Conservation (phyloP, 2,329 filamentous ascomycete species). For the Colletotrichum magnum region DNA sequence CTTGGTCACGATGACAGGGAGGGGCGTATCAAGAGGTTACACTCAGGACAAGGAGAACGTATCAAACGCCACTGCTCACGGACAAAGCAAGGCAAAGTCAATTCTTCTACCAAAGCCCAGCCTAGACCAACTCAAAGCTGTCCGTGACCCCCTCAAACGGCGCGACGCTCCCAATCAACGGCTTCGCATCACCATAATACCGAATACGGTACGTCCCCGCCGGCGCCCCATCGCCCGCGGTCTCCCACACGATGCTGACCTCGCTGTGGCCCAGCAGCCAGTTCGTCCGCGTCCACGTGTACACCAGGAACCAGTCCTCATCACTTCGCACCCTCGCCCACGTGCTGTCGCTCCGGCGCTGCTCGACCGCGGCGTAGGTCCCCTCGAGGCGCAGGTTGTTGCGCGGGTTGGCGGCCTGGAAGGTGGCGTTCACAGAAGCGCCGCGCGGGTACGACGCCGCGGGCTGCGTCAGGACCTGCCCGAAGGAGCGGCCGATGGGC, state of each 20-base stretch:
- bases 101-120: too few relatives aligned
- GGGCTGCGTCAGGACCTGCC: slow-evolving; percentile 72
- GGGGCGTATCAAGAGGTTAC: too few relatives aligned
- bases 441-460: slow-evolving; percentile 71
- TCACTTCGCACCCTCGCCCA: slow-evolving; percentile 83
- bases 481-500: slow-evolving; percentile 77
- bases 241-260: slow-evolving; percentile 86
- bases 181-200: slow-evolving; percentile 90
- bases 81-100: too few relatives aligned
- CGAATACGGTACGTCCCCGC: slow-evolving; percentile 81
- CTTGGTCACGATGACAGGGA: too few relatives aligned
- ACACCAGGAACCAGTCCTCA: slow-evolving; percentile 86
- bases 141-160: slow-evolving; percentile 79
- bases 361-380: slow-evolving; percentile 85
- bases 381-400: slow-evolving; percentile 86
- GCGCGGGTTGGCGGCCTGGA: slow-evolving; percentile 90
- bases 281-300: slow-evolving; percentile 82
- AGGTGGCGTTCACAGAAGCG: slow-evolving; percentile 74
- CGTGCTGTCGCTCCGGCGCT: slow-evolving; percentile 52
- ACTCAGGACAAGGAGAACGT: too few relatives aligned
- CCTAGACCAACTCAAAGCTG: slow-evolving; percentile 59
- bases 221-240: slow-evolving; percentile 60
- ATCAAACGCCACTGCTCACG: too few relatives aligned
- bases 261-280: slow-evolving; percentile 81
- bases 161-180: slow-evolving; percentile 70